Evolutionary conservation across 768 basidiomycete genomes (phyloP), one percentile per base, ranked within the genome.

Genomic region (Hygrocybe coccinea): DNA sequence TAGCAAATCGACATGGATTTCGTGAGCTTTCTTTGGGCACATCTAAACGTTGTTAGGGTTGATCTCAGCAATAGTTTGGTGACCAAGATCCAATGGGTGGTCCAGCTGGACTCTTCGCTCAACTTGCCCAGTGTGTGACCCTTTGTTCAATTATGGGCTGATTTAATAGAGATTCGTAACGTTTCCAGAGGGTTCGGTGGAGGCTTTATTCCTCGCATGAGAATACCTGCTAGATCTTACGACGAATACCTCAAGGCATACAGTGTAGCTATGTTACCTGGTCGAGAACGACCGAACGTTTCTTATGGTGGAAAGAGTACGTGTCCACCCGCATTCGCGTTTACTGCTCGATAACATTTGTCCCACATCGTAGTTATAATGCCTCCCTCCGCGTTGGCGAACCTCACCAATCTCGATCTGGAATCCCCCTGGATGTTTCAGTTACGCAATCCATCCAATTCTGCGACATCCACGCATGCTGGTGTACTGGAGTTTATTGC

Each of bases 401-500:
- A 85, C 61, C 77, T 99, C 9, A 89, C 92, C 0, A 80, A 80
- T 37, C 80, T 98, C 48, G 95, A 99, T 64, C 78, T 99, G 43
- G 87, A 91, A 57, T 79, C 80, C 0, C 97, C 97, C 0, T 97
- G 95, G 95, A 92, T 89, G 78, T 99, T 99, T 69, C 87, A 95
- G 60, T 78, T 99, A 50, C 87, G 91, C 48, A 98, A 98, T 71
- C 95, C 97, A 49, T 74, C 75, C 63, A 95, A 88, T 73, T 78
- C 80, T 50, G 90, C 84, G 34, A 89, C 82, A 52, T 94, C 82
- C 19, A 98, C 97, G 1, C 92, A 99, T 67, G 91, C 90, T 1
- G 97, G 97, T 76, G 97, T 99, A 24, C 82, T 99, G 25, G 97
- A 99, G 67, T 99, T 99, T 72, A 97, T 97, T 60, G 95, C 97